Percentiles rank a stretch among this genome's conserved stretches.
Evolutionary conservation across 495 filamentous ascomycete genomes (phyloP).

Genomic region (Pseudoneurospora amorphoporcata): DNA sequence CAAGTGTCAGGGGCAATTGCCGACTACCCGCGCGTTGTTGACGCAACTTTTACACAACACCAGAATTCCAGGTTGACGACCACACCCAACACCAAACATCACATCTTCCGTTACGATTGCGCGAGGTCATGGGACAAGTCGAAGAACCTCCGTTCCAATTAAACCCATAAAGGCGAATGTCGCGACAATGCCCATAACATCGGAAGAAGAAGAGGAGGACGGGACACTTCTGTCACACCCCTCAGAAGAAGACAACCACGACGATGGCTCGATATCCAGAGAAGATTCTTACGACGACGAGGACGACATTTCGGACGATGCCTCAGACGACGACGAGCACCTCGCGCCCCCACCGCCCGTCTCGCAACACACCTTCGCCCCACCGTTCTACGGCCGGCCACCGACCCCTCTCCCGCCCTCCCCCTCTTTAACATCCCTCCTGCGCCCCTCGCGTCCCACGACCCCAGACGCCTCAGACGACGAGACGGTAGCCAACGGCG

Average conservation of each 20-base stretch:
- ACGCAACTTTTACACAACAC: background rate
- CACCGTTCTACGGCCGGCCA: slow-evolving; percentile 80
- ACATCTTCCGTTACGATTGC: background rate
- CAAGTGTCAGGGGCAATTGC: background rate
- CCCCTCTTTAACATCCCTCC: slow-evolving; percentile 88
- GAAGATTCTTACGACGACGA: slow-evolving; percentile 4
- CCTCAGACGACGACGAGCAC: slow-evolving; percentile 11
- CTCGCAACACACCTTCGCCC: slow-evolving; percentile 57
- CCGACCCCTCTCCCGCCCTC: slow-evolving; percentile 87
- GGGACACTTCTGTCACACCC: slow-evolving; percentile 7
- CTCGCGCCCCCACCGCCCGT: slow-evolving; percentile 27
- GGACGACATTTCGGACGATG: slow-evolving; percentile 6
- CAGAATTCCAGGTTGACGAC: background rate
- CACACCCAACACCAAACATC: background rate
- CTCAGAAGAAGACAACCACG: slow-evolving; percentile 7
- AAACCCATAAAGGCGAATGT: background rate
- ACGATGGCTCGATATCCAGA: background rate
- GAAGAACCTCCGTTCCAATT: background rate
- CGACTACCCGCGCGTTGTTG: background rate
- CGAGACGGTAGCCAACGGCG: slow-evolving; percentile 52
- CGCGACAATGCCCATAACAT: slow-evolving; percentile 34
- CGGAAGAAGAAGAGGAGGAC: slow-evolving; percentile 41
- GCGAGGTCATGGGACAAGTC: background rate
- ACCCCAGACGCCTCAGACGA: slow-evolving; percentile 88
- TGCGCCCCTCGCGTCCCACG: slow-evolving; percentile 79